Percentiles rank a stretch among this genome's conserved stretches.
These are phyloP conservation scores for Trypanosoma grayi DNA, from an alignment of 208 protist genomes.

Conservation along the genomic window DNA sequence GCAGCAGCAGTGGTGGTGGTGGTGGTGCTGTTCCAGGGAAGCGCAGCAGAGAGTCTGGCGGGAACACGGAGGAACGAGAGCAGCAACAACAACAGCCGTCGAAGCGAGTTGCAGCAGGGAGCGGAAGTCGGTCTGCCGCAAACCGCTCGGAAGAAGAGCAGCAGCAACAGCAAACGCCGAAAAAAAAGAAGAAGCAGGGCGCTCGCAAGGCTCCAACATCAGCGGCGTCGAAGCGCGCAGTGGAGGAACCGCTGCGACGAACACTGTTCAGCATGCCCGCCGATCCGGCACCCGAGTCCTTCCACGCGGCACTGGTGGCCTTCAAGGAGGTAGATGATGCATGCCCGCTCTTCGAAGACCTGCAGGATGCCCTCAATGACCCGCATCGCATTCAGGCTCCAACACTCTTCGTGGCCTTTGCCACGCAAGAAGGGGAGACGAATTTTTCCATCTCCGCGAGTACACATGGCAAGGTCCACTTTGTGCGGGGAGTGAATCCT, in stretches of 20 bases:
- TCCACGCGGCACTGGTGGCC: conserved; percentile 17
- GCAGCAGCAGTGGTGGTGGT: conserved; percentile 11
- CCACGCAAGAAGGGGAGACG: conserved; percentile 24
- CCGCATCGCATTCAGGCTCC: conserved; percentile 83
- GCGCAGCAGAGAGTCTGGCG: not conserved
- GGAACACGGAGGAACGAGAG: not conserved
- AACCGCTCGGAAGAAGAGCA: not conserved
- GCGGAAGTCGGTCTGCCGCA: not conserved
- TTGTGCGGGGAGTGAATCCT: conserved; percentile 24
- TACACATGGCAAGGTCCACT: conserved; percentile 35
- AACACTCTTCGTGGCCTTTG: conserved; percentile 71
- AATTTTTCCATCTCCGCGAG: conserved; percentile 41
- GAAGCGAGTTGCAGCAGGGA: conserved; percentile 1
- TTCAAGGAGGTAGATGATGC: conserved; percentile 40
- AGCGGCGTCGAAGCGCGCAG: not conserved
- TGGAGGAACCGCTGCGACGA: conserved; percentile 11
- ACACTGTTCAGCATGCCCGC: conserved; percentile 48
- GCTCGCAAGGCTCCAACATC: not conserved
- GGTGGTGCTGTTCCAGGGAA: conserved; percentile 13
- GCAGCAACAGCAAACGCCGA: not conserved
- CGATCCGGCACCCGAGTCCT: not conserved
- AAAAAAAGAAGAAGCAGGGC: conserved; percentile 1
- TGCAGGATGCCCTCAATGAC: conserved; percentile 57
- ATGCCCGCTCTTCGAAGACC: conserved; percentile 42
- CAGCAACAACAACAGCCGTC: not conserved